Evolutionary conservation across 768 basidiomycete species (phyloP).

Genomic region (Gloeophyllum trabeum): DNA sequence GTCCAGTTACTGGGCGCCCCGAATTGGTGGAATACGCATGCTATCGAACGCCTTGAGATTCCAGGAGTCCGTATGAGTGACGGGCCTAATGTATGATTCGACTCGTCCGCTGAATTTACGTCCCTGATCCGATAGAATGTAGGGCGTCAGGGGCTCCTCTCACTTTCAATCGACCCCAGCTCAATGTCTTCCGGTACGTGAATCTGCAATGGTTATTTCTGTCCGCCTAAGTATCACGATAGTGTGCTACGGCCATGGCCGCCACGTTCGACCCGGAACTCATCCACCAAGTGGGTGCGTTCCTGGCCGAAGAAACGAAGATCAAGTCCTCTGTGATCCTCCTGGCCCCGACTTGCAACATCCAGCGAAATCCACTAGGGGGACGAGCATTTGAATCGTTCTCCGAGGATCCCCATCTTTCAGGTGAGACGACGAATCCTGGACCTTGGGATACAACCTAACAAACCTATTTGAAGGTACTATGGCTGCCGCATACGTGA

Average conservation of each 20-base stretch:
- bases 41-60: conserved; percentile 46
- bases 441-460: not conserved
- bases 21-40: conserved; percentile 61
- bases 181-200: conserved; percentile 49
- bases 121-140: conserved; percentile 1
- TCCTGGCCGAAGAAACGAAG: conserved; percentile 57
- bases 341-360: conserved; percentile 69
- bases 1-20: conserved; percentile 51
- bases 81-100: conserved; percentile 42
- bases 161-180: conserved; percentile 56
- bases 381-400: conserved; percentile 62
- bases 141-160: conserved; percentile 60
- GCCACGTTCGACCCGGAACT: conserved; percentile 59
- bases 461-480: conserved; percentile 24
- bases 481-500: conserved; percentile 55
- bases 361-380: conserved; percentile 52
- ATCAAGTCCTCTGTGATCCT: conserved; percentile 51
- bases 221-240: conserved; percentile 1
- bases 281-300: conserved; percentile 39
- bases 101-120: not conserved
- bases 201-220: too few species aligned
- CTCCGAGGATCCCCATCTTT: conserved; percentile 60
- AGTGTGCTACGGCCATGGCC: conserved; percentile 63
- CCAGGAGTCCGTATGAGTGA: conserved; percentile 64
- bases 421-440: conserved; percentile 24